Base-by-base conservation (phyloP, 1,284 basidiomycete species). In the Pyrrhoderma lamaoense region DNA sequence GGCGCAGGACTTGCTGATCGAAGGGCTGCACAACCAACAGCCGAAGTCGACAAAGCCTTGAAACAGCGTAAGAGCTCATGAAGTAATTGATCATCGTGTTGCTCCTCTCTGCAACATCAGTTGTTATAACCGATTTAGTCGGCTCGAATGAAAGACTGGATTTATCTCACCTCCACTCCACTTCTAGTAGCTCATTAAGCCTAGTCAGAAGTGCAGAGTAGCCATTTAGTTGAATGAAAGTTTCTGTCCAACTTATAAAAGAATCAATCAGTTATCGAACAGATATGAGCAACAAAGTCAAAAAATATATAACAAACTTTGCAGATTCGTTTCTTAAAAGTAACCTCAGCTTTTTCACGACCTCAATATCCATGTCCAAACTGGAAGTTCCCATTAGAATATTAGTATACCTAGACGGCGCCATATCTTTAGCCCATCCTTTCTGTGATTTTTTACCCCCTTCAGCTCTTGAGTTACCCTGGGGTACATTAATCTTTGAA, bases 51-150 rank as follows among this genome's bases (percentile, higher is more conserved):
- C 1, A 99, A 73, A 0, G 90, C 95, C 65, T 96, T 96, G 67
- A 99, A 81, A 68, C 93, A 97, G 2, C 93, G 82, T 23, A 99
- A 72, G 0, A 99, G 71, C 65, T 98, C 95, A 60, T 95, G 86
- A 7, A 99, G 74, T 44, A 96, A 75, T 64, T 94, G 85, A 64
- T 99, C 96, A 62, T 97, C 95, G 60, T 96, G 94, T 64, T 97
- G 94, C 65, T 99, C 95, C 66, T 98, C 95, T 56, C 93, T 93
- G 59, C 2, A 52, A 45, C 49, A 18, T 18, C 13, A n/a, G 38
- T 37, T 9, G 38, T 53, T 13, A 19, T n/a, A 42, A 38, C 1
- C 42, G 3, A 22, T 49, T 49, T 55, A 47, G 21, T n/a, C 38
- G 35, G 14, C 16, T 16, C 23, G 11, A 45, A 21, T 22, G 5